These are phyloP conservation scores for Dovyalis caffra DNA, from an alignment of 345 rosid genomes.

Conservation along the genomic window DNA sequence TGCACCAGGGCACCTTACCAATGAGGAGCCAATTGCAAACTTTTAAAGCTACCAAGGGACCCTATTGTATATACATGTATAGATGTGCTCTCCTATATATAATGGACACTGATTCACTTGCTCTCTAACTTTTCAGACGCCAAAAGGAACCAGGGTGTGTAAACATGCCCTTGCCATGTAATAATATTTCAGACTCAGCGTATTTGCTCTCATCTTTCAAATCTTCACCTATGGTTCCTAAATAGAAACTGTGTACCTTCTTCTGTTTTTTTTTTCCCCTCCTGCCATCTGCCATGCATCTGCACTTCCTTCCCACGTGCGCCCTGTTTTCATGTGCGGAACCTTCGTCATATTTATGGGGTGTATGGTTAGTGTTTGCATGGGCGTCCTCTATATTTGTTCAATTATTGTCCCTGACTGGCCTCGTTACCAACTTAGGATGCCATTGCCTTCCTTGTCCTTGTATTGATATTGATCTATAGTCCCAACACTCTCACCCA, in stretches of 20 bases:
- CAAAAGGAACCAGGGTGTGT: not conserved
- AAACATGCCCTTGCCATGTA: not conserved
- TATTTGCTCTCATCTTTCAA: slow-evolving; percentile 22
- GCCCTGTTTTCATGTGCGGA: slow-evolving; percentile 24
- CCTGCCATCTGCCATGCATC: not conserved
- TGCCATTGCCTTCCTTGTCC: slow-evolving; percentile 7
- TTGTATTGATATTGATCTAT: not conserved
- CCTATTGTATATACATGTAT: slow-evolving; percentile 11
- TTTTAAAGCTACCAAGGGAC: not conserved
- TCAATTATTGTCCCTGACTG: slow-evolving; percentile 21
- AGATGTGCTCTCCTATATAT: not conserved
- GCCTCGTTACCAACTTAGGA: slow-evolving; percentile 25
- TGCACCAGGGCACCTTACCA: not conserved
- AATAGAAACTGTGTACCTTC: not conserved
- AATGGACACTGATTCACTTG: slow-evolving; percentile 32
- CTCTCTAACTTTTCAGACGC: slow-evolving; percentile 44
- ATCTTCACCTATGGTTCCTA: not conserved
- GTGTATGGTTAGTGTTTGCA: not conserved
- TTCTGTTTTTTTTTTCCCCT: not conserved
- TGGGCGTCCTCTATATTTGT: slow-evolving; percentile 8
- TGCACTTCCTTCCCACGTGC: slow-evolving; percentile 24
- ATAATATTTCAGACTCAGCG: not conserved
- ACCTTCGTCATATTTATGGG: not conserved
- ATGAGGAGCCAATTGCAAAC: not conserved
- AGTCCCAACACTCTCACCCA: not conserved